Conservation (phyloP, 1,284 basidiomycete genomes). For the Apiotrichum domesticum region DNA sequence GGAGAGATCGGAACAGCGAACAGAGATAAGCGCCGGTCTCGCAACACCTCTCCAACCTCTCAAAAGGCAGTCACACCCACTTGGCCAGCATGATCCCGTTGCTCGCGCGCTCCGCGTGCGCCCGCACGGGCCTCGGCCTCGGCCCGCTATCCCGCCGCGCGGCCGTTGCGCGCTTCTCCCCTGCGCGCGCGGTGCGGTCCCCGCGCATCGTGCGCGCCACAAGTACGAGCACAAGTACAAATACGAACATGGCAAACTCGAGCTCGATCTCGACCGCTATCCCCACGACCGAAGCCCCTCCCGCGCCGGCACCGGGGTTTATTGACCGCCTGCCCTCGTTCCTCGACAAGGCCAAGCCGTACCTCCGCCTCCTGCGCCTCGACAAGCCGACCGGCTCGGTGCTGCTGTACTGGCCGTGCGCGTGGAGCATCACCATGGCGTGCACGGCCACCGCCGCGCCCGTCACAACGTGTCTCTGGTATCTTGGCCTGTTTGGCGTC, state of each 20-base stretch:
- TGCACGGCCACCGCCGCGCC: constrained; percentile 67
- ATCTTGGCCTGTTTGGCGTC: constrained; percentile 74
- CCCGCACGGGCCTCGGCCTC: constrained; percentile 12
- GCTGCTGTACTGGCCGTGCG: constrained; percentile 89
- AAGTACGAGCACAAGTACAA: neutral
- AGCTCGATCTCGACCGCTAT: neutral
- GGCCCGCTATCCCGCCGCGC: neutral
- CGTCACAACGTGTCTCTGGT: constrained; percentile 62
- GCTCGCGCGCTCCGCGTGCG: constrained; percentile 18
- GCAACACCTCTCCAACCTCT: neutral
- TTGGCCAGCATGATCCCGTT: constrained; percentile 1
- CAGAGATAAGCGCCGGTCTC: neutral
- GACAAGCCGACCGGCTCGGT: constrained; percentile 95
- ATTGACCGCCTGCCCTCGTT: constrained; percentile 34
- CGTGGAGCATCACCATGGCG: constrained; percentile 94
- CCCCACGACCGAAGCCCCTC: neutral
- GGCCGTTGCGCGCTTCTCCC: neutral
- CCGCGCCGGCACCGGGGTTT: constrained; percentile 4
- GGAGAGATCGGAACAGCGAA: too few species aligned
- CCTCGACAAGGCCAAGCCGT: constrained; percentile 54
- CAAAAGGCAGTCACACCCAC: too few species aligned
- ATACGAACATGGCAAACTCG: neutral
- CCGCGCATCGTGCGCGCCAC: neutral
- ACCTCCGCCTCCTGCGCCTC: constrained; percentile 75
- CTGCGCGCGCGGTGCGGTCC: neutral